Evolutionary conservation across 177 flowering plant genomes (phyloP), one percentile per base, ranked within the genome.

Genomic region (Vitis hybrid): DNA sequence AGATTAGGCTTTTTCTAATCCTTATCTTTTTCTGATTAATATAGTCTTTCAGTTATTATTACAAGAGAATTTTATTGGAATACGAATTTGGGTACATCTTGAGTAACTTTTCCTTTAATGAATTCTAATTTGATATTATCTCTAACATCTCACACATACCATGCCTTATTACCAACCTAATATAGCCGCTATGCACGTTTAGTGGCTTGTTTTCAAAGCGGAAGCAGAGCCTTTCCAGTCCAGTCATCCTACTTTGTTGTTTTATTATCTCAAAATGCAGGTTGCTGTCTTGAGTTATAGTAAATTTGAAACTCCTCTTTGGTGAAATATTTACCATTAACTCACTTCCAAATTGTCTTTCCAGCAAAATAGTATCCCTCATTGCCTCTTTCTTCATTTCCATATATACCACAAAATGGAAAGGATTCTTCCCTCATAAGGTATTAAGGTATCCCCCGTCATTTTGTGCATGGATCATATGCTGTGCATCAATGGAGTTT

Each of bases 331-430:
- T 66, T 46, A 17, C 56, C 63, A n/a, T 32, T 66, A 27, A 55
- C 57, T 59, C 14, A 61, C 15, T 58, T 10, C 35, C 15, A 18
- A 53, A 65, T 66, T 50, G 13, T 35, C 21, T 69, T 48, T 79
- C 80, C 88, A 85, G 91, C 83, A 89, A 89, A 75, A 74, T 84
- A 46, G 32, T 73, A 30, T 85, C 93, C 27, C 71, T 89, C 13
- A 61, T 82, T 71, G 88, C 80, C 11, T 89, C 91, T 18, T 82
- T 83, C 74, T 87, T 89, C 77, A 61, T 87, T 54, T 84, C 90
- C 14, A 32, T 63, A 9, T 87, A 84, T 59, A 74, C 59, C 32
- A 69, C 70, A 18, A 87, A 84, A 69, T 89, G 93, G 93, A 83
- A 82, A 61, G 84, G 79, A 6, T 82, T 79, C 71, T 84, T 89